Base-by-base conservation (phyloP, 2,329 filamentous ascomycete genomes). In the Aspergillus proliferans region DNA sequence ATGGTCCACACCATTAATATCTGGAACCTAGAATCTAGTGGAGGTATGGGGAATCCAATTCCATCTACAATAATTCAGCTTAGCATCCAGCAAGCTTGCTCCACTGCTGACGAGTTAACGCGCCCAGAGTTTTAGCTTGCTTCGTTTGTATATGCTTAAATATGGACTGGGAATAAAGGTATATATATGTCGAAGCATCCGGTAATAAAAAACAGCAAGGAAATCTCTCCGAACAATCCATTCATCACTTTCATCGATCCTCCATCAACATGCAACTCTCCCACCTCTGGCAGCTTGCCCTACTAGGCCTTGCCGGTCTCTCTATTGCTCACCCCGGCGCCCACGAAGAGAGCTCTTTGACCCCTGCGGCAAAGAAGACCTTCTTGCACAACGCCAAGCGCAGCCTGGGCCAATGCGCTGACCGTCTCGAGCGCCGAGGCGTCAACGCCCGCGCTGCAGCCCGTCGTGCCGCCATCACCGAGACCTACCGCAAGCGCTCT, bases 371-470 rank as follows among this genome's bases (percentile, higher is more conserved):
- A 4, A 58, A 58, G 41, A 45, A 54, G 40, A 44, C 50, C 33
- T 60, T 58, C 40, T 51, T 59, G 28, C 40, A 49, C 19, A 48
- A 53, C 8, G 49, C 56, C 8, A 51, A 55, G 33, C 53, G 56
- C n/a, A 48, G 54, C 4, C 53, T 63, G 2, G 52, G 55, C 21
- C 46, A 53, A 28, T 63, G 61, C 33, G 52, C 58, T 2, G 46
- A 49, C 22, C 45, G 52, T 6, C 42, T 63, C 6, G 58, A 63
- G 24, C 47, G 46, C 12, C 49, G 52, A 12, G 58, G 61, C 24
- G 34, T 61, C 43, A 60, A 54, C 22, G 52, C 54, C 12, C 60
- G 60, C 33, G 53, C 58, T 34, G 49, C 53, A 18, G 52, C 53
- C 14, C 61, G 61, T 26, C 61, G 61, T 41, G 52, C 52, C n/a